Conservation (phyloP, 805 yeast genomes). For the Pichia kluyveri region DNA sequence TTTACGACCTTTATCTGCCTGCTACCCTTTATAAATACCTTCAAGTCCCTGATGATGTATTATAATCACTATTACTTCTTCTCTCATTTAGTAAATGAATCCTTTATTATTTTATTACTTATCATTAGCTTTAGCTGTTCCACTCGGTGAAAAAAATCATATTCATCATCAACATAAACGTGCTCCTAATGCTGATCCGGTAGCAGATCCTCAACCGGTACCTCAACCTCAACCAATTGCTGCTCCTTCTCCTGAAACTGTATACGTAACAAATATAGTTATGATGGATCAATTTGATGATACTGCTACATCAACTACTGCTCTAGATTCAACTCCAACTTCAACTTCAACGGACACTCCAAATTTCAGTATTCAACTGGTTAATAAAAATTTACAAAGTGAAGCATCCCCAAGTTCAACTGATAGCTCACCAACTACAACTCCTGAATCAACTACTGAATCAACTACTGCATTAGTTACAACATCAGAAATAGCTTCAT, state of each 20-base stretch:
- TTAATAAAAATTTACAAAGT: not conserved
- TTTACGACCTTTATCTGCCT: too few relatives aligned
- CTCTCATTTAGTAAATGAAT: not conserved
- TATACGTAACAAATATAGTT: not conserved
- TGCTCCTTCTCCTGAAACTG: not conserved
- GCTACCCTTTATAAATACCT: too few relatives aligned
- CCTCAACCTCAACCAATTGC: too few relatives aligned
- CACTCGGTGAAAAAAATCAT: not conserved
- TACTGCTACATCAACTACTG: not conserved
- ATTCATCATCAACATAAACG: not conserved
- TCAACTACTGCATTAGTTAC: not conserved
- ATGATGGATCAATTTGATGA: not conserved
- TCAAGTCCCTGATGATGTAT: too few relatives aligned
- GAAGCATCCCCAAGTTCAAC: not conserved
- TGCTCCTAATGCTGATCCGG: not conserved
- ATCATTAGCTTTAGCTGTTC: not conserved
- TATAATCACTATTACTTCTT: too few relatives aligned
- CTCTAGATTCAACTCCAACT: too few relatives aligned
- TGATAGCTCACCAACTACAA: not conserved
- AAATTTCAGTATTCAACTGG: not conserved
- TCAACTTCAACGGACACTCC: not conserved
- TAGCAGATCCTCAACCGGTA: too few relatives aligned
- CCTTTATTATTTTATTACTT: not conserved
- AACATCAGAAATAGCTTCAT: not conserved
- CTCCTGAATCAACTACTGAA: not conserved